Conservation (phyloP, 2,329 filamentous ascomycete species). For the Bimuria novae-zelandiae region DNA sequence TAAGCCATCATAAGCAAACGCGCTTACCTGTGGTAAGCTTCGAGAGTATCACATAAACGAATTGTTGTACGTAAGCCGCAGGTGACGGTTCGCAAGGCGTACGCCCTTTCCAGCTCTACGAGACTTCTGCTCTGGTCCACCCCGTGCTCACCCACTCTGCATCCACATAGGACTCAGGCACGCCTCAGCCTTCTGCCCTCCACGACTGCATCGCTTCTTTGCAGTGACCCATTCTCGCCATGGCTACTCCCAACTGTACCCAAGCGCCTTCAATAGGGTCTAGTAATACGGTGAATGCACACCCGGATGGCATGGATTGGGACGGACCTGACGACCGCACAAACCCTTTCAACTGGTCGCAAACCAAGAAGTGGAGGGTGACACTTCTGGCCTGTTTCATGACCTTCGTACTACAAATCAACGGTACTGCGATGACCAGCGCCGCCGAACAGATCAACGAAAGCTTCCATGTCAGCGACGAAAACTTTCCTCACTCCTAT, state of each 20-base stretch:
- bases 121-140: background rate
- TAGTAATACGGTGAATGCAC: background rate
- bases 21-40: too few relatives aligned
- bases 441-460: constrained; percentile 43
- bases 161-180: too few relatives aligned
- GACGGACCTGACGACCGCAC: constrained; percentile 26
- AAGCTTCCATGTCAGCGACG: constrained; percentile 47
- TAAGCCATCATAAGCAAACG: too few relatives aligned
- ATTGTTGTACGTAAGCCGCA: background rate
- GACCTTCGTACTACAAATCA: constrained; percentile 40
- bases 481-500: constrained; percentile 47
- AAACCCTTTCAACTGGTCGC: constrained; percentile 50
- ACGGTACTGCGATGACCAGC: constrained; percentile 40
- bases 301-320: constrained; percentile 21
- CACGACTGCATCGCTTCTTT: background rate
- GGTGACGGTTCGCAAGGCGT: background rate
- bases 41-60: background rate
- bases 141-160: background rate
- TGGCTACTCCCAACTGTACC: background rate
- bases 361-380: constrained; percentile 48
- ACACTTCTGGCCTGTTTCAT: constrained; percentile 52
- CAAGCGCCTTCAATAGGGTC: background rate
- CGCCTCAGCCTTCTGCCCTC: background rate
- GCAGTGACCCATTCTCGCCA: background rate
- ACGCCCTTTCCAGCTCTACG: background rate